Conservation (phyloP, 2,329 filamentous ascomycete species). For the Pseudopyricularia cyperi region DNA sequence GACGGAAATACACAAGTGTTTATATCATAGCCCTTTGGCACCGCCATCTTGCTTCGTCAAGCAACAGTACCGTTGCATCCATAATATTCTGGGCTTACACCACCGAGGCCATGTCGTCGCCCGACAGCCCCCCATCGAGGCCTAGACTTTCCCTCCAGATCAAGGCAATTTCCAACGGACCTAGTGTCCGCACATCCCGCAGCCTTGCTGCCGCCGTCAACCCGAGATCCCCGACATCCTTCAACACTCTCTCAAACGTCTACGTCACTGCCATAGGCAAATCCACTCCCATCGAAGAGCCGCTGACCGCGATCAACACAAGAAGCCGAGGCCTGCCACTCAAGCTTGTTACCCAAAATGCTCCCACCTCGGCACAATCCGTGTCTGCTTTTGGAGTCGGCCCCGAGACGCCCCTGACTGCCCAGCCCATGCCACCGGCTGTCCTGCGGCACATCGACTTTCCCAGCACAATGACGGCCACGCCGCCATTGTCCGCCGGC, state of each 20-base stretch:
- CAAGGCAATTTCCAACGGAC: slow-evolving; percentile 22
- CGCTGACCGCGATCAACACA: slow-evolving; percentile 36
- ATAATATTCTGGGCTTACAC: too few species aligned
- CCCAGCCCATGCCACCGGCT: slow-evolving; percentile 34
- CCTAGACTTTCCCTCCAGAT: slow-evolving; percentile 40
- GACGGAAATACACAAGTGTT: neutral
- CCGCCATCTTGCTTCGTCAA: neutral
- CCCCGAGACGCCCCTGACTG: slow-evolving; percentile 41
- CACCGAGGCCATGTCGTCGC: slow-evolving; percentile 2
- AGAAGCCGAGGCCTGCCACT: slow-evolving; percentile 14
- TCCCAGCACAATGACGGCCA: slow-evolving; percentile 46
- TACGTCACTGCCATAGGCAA: slow-evolving; percentile 51
- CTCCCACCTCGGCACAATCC: slow-evolving; percentile 13
- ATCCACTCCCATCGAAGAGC: slow-evolving; percentile 31
- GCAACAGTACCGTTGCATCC: too few species aligned
- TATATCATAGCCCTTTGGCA: neutral
- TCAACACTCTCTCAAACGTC: slow-evolving; percentile 54
- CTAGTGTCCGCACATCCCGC: slow-evolving; percentile 25
- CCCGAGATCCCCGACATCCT: slow-evolving; percentile 46
- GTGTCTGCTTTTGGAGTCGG: slow-evolving; percentile 19
- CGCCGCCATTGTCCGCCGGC: slow-evolving; percentile 43
- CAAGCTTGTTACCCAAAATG: slow-evolving; percentile 22
- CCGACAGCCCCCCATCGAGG: slow-evolving; percentile 26
- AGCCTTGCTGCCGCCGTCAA: slow-evolving; percentile 34
- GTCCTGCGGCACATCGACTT: slow-evolving; percentile 30